phyloP scores from a whole-genome alignment of 495 filamentous ascomycete genomes.

The Eremomyces bilateralis region DNA sequence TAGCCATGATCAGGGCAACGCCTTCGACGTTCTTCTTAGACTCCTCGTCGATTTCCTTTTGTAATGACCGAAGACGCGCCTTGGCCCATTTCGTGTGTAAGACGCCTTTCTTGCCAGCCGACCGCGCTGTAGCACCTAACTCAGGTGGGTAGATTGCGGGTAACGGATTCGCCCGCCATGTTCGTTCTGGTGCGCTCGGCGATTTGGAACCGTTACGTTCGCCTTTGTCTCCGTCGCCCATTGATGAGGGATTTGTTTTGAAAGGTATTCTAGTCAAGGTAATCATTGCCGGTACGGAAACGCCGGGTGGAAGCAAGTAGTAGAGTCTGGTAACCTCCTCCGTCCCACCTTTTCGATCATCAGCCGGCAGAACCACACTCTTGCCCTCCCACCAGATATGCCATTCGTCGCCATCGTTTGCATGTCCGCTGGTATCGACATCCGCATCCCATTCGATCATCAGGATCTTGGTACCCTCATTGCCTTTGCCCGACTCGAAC shows the following conservation, averaged over 20 bases:
- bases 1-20: slow-evolving; percentile 57
- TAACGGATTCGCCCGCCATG: slow-evolving; percentile 41
- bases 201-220: too few species aligned
- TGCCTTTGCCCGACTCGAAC: slow-evolving; percentile 52
- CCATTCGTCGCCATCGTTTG: slow-evolving; percentile 41
- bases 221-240: slow-evolving; percentile 14
- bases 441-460: slow-evolving; percentile 69
- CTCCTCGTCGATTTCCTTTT: slow-evolving; percentile 19
- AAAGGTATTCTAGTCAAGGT: slow-evolving; percentile 24
- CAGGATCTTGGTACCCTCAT: slow-evolving; percentile 65
- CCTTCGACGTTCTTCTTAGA: slow-evolving; percentile 45
- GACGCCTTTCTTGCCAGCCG: slow-evolving; percentile 54
- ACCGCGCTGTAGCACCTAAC: slow-evolving; percentile 37
- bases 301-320: slow-evolving; percentile 47
- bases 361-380: slow-evolving; percentile 37
- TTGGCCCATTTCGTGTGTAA: slow-evolving; percentile 70
- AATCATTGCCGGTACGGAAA: slow-evolving; percentile 42
- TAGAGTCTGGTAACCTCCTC: slow-evolving; percentile 30
- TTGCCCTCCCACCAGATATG: slow-evolving; percentile 61
- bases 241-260: slow-evolving; percentile 17
- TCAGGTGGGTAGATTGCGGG: slow-evolving; percentile 64
- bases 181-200: too few species aligned
- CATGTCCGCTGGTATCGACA: slow-evolving; percentile 18
- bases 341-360: slow-evolving; percentile 29
- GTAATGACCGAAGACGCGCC: slow-evolving; percentile 40